A percentile compares a stretch with the other conserved stretches of the same genome.
phyloP scores from a whole-genome alignment of 2,329 filamentous ascomycete genomes.

The Dactylellina sp. region DNA sequence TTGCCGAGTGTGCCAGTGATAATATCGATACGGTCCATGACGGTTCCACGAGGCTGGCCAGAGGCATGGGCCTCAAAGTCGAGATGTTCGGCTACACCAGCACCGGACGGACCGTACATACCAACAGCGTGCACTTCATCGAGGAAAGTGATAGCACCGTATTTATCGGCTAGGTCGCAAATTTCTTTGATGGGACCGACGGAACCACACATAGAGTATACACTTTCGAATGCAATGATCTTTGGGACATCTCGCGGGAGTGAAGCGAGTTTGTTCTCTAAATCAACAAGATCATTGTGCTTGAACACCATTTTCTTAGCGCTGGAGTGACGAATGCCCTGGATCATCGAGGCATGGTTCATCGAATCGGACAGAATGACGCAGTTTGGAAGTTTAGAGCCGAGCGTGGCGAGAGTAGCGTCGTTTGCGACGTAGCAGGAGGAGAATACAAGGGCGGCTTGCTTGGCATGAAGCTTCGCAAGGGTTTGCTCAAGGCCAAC shows the following conservation, averaged over 20 bases:
- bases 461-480: constrained; percentile 90
- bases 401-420: constrained; percentile 94
- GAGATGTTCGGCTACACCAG: constrained; percentile 95
- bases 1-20: constrained; percentile 98
- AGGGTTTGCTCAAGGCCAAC: constrained; percentile 83
- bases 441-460: constrained; percentile 91
- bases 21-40: constrained; percentile 97
- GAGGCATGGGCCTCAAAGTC: constrained; percentile 88
- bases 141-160: constrained; percentile 95
- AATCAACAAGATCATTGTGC: constrained; percentile 93
- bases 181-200: constrained; percentile 96
- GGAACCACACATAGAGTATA: constrained; percentile 99
- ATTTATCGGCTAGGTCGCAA: constrained; percentile 95
- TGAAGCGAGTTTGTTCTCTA: constrained; percentile 91
- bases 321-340: constrained; percentile 96
- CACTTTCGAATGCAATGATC: constrained; percentile 98
- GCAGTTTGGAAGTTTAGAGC: constrained; percentile 94
- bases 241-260: constrained; percentile 88
- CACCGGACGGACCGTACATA: constrained; percentile 97
- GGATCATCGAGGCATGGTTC: constrained; percentile 99
- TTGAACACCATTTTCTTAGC: constrained; percentile 98
- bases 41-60: constrained; percentile 79
- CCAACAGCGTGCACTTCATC: constrained; percentile 99
- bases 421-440: constrained; percentile 99
- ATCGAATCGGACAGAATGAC: constrained; percentile 97